phyloP scores from a whole-genome alignment of 371 early-diverging fungal species.

The Mucor sp. region DNA sequence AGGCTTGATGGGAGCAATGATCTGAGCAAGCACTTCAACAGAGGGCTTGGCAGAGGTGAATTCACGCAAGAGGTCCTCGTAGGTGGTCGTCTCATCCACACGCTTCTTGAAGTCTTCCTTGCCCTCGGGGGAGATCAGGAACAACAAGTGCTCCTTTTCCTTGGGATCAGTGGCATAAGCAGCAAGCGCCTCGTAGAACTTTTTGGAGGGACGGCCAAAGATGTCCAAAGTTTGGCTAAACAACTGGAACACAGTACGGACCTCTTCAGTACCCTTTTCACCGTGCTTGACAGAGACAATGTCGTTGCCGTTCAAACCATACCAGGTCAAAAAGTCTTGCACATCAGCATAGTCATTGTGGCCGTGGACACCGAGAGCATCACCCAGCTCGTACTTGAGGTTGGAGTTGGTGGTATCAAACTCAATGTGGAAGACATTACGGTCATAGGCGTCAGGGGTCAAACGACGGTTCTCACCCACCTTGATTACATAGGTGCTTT shows the following conservation, averaged over 20 bases:
- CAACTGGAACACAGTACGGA: slow-evolving; percentile 77
- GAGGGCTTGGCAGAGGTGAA: slow-evolving; percentile 84
- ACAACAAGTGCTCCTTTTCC: slow-evolving; percentile 74
- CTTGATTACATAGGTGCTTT: slow-evolving; percentile 64
- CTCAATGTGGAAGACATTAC: slow-evolving; percentile 95
- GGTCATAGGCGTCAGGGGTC: slow-evolving; percentile 86
- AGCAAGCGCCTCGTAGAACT: slow-evolving; percentile 85
- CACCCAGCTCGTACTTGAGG: slow-evolving; percentile 88
- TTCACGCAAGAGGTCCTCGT: slow-evolving; percentile 84
- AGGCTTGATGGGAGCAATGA: slow-evolving; percentile 88
- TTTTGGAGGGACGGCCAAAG: slow-evolving; percentile 93
- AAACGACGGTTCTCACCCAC: slow-evolving; percentile 79
- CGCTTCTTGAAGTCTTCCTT: slow-evolving; percentile 80
- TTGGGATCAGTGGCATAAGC: slow-evolving; percentile 68
- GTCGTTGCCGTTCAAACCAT: slow-evolving; percentile 70
- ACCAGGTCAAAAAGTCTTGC: slow-evolving; percentile 68
- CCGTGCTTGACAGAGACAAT: slow-evolving; percentile 59
- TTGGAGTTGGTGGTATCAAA: slow-evolving; percentile 81
- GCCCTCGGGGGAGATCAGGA: slow-evolving; percentile 75
- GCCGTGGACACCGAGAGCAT: slow-evolving; percentile 92
- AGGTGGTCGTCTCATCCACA: slow-evolving; percentile 82
- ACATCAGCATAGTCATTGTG: slow-evolving; percentile 83
- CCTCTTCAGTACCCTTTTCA: slow-evolving; percentile 53
- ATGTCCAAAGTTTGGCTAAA: slow-evolving; percentile 84
- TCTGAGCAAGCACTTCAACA: slow-evolving; percentile 66